Evolutionary conservation across 208 protist species (phyloP), one percentile per base, ranked within the genome.

Genomic region (Tritrichomonas musculus): DNA sequence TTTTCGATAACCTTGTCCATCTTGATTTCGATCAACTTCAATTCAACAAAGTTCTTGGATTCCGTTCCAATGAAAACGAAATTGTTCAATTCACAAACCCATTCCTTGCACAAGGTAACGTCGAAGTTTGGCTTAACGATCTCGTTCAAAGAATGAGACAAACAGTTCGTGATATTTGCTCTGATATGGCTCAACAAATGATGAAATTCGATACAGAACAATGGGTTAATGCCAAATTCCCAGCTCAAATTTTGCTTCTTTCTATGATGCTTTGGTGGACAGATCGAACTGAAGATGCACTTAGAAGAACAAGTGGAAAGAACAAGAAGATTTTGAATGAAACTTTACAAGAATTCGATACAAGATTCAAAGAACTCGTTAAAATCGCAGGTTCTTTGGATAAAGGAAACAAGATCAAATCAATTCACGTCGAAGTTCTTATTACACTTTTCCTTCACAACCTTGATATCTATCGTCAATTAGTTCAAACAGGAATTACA

Each of bases 81-180:
- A 93, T 94, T 0, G 95, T 97, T 33, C 49, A 93, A 22, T 69
- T 97, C 22, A 69, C 92, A 2, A 94, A 64, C 17, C 93, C 93
- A 73, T 94, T 97, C 20, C 55, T 95, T 2, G 94, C 95, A 22
- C 33, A 94, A 55, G 96, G 96, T 50, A 95, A 96, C 66, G 96
- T 97, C 93, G 97, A 97, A 94, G 93, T 96, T 33, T 97, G 96
- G 96, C 94, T 97, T 27, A 95, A 93, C 13, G 49, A 92, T 47
- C 93, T 97, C 30, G 94, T 95, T 17, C 27, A 93, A 13, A 66
- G 93, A 39, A 97, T 97, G 96, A 92, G 73, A 3, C 41, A 49
- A 44, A 84, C 73, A 53, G 2, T 84, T 17, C 4, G 27, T 8
- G 36, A 84, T 44, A 84, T 84, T 53, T 84, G 73, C 44, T 39